phyloP scores from a whole-genome alignment of 75 land plant species.

The Cupressus sempervirens region DNA sequence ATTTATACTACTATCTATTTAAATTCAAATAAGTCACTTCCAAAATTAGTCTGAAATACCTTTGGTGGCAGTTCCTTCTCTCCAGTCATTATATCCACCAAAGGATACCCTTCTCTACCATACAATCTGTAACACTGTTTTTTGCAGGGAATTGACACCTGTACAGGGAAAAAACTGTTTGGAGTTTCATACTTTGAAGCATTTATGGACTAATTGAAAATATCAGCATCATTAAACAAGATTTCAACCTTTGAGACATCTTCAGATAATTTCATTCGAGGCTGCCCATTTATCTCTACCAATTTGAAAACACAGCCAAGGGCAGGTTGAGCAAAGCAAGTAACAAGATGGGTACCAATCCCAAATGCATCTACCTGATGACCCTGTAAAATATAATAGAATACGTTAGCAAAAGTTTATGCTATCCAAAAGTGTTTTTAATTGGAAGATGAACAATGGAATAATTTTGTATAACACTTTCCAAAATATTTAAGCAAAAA shows the following conservation, averaged over 20 bases:
- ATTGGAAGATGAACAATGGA: background rate
- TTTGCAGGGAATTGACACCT: constrained; percentile 99
- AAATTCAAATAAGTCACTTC: background rate
- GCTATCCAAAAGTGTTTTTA: background rate
- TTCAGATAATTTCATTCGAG: constrained; percentile 96
- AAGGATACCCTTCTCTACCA: constrained; percentile 88
- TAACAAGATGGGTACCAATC: constrained; percentile 93
- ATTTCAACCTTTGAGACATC: constrained; percentile 82
- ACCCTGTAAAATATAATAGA: constrained; percentile 48
- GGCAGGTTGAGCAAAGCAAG: constrained; percentile 95
- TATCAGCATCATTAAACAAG: background rate
- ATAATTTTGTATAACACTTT: background rate
- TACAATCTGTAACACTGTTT: constrained; percentile 79
- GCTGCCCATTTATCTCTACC: constrained; percentile 93
- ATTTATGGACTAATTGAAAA: background rate
- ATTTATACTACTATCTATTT: background rate
- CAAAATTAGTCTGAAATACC: constrained; percentile 20
- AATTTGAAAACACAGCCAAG: constrained; percentile 94
- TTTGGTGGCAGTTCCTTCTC: constrained; percentile 82
- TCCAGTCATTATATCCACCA: constrained; percentile 91
- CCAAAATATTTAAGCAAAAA: background rate
- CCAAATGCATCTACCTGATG: constrained; percentile 97
- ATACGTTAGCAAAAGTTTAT: background rate
- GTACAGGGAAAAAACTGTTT: constrained; percentile 9
- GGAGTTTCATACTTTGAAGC: background rate